Conservation (phyloP, 2,329 filamentous ascomycete species). For the Fusarium falciforme region DNA sequence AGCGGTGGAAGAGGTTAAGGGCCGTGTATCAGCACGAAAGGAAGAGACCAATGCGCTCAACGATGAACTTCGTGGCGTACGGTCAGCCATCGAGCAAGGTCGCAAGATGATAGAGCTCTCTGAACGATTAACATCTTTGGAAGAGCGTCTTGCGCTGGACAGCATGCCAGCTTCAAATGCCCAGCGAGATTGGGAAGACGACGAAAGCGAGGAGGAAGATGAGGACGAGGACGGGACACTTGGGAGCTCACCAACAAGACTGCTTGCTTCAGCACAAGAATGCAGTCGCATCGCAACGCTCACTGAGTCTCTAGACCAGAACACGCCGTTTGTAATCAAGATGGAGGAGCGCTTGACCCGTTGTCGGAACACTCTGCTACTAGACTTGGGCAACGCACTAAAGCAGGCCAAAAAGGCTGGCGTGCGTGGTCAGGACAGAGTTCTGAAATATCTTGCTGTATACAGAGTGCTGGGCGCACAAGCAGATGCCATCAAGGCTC, state of each 20-base stretch:
- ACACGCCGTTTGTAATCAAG: constrained; percentile 62
- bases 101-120: constrained; percentile 75
- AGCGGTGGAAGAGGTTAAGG: constrained; percentile 80
- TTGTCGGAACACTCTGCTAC: constrained; percentile 67
- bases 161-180: constrained; percentile 43
- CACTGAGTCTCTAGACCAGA: constrained; percentile 58
- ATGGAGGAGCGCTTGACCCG: constrained; percentile 62
- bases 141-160: constrained; percentile 70
- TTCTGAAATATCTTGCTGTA: constrained; percentile 64
- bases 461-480: constrained; percentile 66
- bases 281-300: constrained; percentile 57
- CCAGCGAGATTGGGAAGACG: constrained; percentile 48
- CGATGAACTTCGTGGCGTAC: constrained; percentile 73
- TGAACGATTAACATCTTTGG: constrained; percentile 70
- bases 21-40: constrained; percentile 71
- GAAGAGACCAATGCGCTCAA: constrained; percentile 72
- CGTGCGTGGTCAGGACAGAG: constrained; percentile 54
- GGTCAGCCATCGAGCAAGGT: constrained; percentile 70
- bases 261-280: constrained; percentile 59
- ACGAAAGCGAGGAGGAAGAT: constrained; percentile 56
- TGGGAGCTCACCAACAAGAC: constrained; percentile 60
- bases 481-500: constrained; percentile 61
- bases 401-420: constrained; percentile 59
- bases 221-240: constrained; percentile 50
- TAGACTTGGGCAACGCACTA: constrained; percentile 65